Evolutionary conservation across 257 asterid genomes (phyloP).

Genomic region (Apocynum venetum): DNA sequence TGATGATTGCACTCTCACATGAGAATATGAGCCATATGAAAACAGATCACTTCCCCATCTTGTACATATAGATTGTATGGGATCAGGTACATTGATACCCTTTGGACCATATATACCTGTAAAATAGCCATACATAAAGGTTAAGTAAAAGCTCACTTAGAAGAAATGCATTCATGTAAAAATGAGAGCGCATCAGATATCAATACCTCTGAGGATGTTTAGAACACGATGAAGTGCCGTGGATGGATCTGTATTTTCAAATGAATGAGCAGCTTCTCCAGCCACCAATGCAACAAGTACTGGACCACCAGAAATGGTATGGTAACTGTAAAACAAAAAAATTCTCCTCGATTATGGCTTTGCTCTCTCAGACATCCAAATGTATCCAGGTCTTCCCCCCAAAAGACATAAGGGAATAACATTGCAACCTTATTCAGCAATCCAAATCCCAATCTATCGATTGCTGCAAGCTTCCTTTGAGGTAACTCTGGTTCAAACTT

Average conservation of each 20-base stretch:
- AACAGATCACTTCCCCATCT: constrained; percentile 81
- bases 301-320: constrained; percentile 81
- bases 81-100: constrained; percentile 67
- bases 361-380: constrained; percentile 60
- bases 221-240: constrained; percentile 55
- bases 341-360: constrained; percentile 64
- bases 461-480: constrained; percentile 56
- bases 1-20: constrained; percentile 62
- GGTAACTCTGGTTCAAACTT: constrained; percentile 75
- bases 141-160: constrained; percentile 1
- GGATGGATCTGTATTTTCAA: constrained; percentile 55
- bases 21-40: constrained; percentile 79
- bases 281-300: constrained; percentile 80
- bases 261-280: constrained; percentile 71
- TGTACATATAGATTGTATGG: constrained; percentile 75
- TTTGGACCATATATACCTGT: constrained; percentile 70
- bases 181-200: background rate
- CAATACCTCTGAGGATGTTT: constrained; percentile 59
- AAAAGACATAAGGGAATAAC: constrained; percentile 64
- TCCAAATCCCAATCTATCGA: constrained; percentile 79
- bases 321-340: constrained; percentile 75
- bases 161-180: background rate
- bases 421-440: constrained; percentile 80
- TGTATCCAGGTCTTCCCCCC: constrained; percentile 87
- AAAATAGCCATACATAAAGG: constrained; percentile 14